Evolutionary conservation across 2,329 filamentous ascomycete species (phyloP), one percentile per base, ranked within the genome.

Genomic region (Ophiocordyceps camponoti-saundersi): DNA sequence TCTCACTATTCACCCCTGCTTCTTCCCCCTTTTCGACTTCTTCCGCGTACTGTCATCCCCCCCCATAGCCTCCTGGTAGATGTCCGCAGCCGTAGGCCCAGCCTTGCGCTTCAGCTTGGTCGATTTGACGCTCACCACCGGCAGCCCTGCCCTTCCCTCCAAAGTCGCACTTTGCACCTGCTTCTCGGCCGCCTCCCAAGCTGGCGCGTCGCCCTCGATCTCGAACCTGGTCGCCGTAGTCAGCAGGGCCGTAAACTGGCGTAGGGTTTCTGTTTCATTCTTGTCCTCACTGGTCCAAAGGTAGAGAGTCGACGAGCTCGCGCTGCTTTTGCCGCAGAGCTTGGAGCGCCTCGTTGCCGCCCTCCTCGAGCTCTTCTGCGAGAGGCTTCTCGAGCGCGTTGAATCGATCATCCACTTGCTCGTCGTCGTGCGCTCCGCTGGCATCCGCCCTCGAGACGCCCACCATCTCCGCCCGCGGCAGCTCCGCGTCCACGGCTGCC

Each of bases 291-390:
- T 85, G 81, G 57, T 95, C 87, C 46, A 96, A 71, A 42, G 90
- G 89, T 51, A 96, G 68, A 51, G 88, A 83, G 68, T 95, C 85
- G 57, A 96, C 95, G 53, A 96, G 70, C 54, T 86, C 85, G 56
- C 83, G 79, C 64, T 94, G 86, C 65, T 90, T 85, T 62, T 85
- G 80, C 54, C 77, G 77, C 56, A 94, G 68, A 49, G 77, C 79
- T 44, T 70, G 71, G 50, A 87, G 65, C 23, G 85, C 79, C 61
- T 92, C 82, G 50, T 90, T 79, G 1, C 82, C 88, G 16, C 80
- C 89, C 58, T 92, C 85, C 47, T 82, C 81, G 18, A 96, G 71
- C 62, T 96, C 92, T 11, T 92, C 85, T 29, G 87, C 78, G 7
- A 95, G 68, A 6, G 74, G 72, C 42, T 74, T 75, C 45, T 80